Evolutionary conservation across 106 monocot genomes (phyloP).

Genomic region (Dendrobium huoshanense): DNA sequence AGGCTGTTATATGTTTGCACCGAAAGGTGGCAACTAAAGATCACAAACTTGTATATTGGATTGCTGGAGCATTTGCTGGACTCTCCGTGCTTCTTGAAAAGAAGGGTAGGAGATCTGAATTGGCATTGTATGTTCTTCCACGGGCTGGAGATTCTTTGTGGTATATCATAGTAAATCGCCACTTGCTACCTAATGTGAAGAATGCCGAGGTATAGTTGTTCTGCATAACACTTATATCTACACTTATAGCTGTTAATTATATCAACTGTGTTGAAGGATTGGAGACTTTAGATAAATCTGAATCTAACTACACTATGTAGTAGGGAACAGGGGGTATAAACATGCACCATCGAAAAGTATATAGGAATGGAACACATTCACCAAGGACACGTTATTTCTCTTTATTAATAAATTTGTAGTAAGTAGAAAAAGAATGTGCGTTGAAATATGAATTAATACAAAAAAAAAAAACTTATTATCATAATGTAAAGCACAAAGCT

Average conservation of each 20-base stretch:
- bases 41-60: slow-evolving; percentile 88
- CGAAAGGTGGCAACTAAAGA: slow-evolving; percentile 81
- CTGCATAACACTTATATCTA: background rate
- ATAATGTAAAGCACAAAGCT: background rate
- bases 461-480: background rate
- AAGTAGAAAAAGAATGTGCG: background rate
- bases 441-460: background rate
- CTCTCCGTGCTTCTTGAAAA: slow-evolving; percentile 89
- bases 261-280: background rate
- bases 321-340: background rate
- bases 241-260: background rate
- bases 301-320: background rate
- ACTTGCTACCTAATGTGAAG: slow-evolving; percentile 73
- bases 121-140: slow-evolving; percentile 96
- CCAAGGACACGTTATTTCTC: background rate
- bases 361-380: background rate
- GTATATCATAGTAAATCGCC: slow-evolving; percentile 87
- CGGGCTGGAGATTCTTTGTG: slow-evolving; percentile 94
- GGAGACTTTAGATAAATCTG: background rate
- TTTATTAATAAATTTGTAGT: background rate
- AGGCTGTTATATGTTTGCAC: slow-evolving; percentile 83
- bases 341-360: background rate
- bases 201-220: slow-evolving; percentile 73
- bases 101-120: slow-evolving; percentile 80
- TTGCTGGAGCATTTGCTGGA: slow-evolving; percentile 78